Conservation (phyloP, 495 filamentous ascomycete genomes). For the Podospora sp. region DNA sequence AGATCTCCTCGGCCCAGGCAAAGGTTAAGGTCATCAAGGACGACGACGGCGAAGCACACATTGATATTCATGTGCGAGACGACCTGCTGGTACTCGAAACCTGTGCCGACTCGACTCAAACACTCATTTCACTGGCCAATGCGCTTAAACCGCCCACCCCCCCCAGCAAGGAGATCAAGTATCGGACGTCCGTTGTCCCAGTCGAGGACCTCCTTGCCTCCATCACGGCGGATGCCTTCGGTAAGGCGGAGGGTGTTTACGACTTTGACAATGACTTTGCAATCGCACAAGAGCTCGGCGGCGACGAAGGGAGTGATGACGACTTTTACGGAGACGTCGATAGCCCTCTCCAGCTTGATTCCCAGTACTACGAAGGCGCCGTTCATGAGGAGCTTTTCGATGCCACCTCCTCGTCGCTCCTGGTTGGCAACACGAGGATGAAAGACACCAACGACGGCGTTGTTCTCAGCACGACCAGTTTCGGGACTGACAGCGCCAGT, state of each 20-base stretch:
- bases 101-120: constrained; percentile 96
- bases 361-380: constrained; percentile 41
- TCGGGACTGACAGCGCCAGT: constrained; percentile 54
- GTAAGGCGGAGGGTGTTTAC: constrained; percentile 56
- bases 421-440: constrained; percentile 39
- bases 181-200: constrained; percentile 83
- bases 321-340: constrained; percentile 40
- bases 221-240: constrained; percentile 82
- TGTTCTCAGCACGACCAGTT: constrained; percentile 60
- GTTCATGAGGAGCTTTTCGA: constrained; percentile 46
- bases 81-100: constrained; percentile 89
- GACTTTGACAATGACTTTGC: constrained; percentile 61
- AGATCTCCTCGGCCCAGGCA: constrained; percentile 76
- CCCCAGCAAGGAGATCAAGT: constrained; percentile 78
- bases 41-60: constrained; percentile 59
- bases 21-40: constrained; percentile 55
- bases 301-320: constrained; percentile 33
- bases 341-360: constrained; percentile 42
- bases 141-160: constrained; percentile 81
- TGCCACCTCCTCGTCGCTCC: constrained; percentile 38
- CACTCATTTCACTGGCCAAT: constrained; percentile 77
- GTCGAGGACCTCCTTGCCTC: constrained; percentile 87
- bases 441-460: constrained; percentile 60
- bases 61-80: constrained; percentile 81
- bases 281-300: constrained; percentile 41